Conservation (phyloP, 2,329 filamentous ascomycete species). For the Ophiostoma fasciatum region DNA sequence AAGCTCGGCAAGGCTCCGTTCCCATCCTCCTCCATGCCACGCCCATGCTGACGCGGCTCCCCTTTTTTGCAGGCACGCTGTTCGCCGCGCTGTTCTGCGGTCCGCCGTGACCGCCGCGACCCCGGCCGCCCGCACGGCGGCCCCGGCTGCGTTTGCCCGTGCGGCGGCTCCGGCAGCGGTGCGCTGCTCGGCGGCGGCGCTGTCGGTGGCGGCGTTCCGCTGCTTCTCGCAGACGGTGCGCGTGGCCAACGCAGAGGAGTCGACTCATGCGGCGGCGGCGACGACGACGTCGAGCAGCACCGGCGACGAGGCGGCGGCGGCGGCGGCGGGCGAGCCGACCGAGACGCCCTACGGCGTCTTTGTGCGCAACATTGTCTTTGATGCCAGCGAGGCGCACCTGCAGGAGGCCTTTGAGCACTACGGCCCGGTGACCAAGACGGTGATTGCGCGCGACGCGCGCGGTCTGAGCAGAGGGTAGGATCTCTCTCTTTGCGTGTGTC, state of each 20-base stretch:
- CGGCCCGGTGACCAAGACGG: slow-evolving; percentile 14
- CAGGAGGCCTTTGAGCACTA: slow-evolving; percentile 19
- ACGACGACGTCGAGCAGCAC: background rate
- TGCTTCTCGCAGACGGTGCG: slow-evolving; percentile 19
- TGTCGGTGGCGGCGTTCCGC: slow-evolving; percentile 12
- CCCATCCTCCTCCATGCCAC: background rate
- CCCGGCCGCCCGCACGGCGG: slow-evolving; percentile 12
- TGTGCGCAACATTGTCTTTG: slow-evolving; percentile 22
- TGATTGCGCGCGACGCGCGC: slow-evolving; percentile 19
- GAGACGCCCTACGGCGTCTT: slow-evolving; percentile 16
- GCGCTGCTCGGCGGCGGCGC: slow-evolving; percentile 4
- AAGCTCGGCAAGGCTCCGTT: background rate
- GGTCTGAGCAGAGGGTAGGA: slow-evolving; percentile 22
- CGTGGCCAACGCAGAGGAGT: slow-evolving; percentile 10
- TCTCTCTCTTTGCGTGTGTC: background rate
- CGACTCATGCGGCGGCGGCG: background rate
- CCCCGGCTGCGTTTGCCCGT: slow-evolving; percentile 15
- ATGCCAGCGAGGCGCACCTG: slow-evolving; percentile 21
- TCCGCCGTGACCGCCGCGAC: slow-evolving; percentile 18
- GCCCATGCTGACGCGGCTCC: no score
- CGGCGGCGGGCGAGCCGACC: background rate
- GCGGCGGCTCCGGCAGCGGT: slow-evolving; percentile 9
- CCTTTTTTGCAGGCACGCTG: slow-evolving; percentile 22
- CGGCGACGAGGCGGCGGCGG: background rate
- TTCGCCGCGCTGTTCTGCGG: slow-evolving; percentile 20